Evolutionary conservation across 805 yeast species (phyloP), one percentile per base, ranked within the genome.

Genomic region (Candida yuanshanica): DNA sequence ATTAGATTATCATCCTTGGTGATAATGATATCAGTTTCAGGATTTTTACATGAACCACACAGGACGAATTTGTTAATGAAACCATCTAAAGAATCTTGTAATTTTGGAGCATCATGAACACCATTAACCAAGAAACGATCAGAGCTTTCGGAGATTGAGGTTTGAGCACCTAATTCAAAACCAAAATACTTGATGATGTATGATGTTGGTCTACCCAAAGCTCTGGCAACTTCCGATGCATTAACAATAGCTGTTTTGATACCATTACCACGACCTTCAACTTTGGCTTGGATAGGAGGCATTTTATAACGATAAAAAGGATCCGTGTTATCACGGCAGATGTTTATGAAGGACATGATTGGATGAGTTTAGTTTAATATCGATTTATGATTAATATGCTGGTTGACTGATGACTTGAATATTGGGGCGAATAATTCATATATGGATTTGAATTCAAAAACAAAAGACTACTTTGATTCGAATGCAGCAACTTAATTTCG

Each of bases 231-330:
- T 59, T 93, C 98, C 31, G 84, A 70, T 41, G 88, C 79, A 67
- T 93, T 93, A 52, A 88, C 78, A 43, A 93, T 82, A 41, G 91
- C 95, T 20, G 99, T 93, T 65, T 89, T 90, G 69, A 93, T 93
- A 81, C 99, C 99, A 70, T 93, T 93, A 72, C 99, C 99, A 64
- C 96, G 79, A 66, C 99, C 99, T 71, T 93, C 98, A 51, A 87
- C 87, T 75, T 93, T 93, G 53, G 96, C 86, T 69, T 86, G 95
- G 67, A 93, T 83, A 33, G 95, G 84, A 62, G 99, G 99, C 99
- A 93, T 93, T 73, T 93, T 93, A 69, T 93, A 93, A 73, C 99
- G 96, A 80, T 93, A 93, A 66, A 93, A 93, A 35, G 97, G 97
- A 72, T 93, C 99, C 59, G 84, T 81, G 73, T 91, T 93, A 60